Evolutionary conservation across 2,329 filamentous ascomycete genomes (phyloP).

Genomic region (Cercospora berteroae): DNA sequence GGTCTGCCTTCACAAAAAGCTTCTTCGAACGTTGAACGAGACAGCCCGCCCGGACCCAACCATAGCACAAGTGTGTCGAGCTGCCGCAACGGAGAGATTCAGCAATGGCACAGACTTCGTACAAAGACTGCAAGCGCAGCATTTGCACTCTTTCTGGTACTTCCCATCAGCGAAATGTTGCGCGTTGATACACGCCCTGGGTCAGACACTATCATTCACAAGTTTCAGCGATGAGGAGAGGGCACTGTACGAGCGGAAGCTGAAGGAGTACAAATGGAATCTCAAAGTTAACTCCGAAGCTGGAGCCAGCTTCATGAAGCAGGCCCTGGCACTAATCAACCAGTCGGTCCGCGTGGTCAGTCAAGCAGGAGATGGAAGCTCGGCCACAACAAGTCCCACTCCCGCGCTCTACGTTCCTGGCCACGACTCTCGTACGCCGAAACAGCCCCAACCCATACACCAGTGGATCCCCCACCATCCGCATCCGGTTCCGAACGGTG

Average conservation of each 20-base stretch:
- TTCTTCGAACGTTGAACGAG: constrained; percentile 38
- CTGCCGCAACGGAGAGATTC: constrained; percentile 45
- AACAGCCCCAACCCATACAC: constrained; percentile 11
- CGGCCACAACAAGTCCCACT: constrained; percentile 21
- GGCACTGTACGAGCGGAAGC: constrained; percentile 37
- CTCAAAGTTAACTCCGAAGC: constrained; percentile 44
- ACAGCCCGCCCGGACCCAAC: constrained; percentile 30
- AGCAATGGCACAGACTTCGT: constrained; percentile 48
- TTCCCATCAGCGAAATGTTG: constrained; percentile 46
- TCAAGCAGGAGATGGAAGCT: constrained; percentile 13
- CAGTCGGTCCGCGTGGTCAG: constrained; percentile 19
- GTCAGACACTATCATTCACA: constrained; percentile 42
- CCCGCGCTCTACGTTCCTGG: constrained; percentile 12
- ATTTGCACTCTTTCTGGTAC: constrained; percentile 51
- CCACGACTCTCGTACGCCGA: constrained; percentile 12
- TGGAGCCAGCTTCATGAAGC: constrained; percentile 46
- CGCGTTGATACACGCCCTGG: constrained; percentile 44
- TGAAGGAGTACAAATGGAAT: constrained; percentile 46
- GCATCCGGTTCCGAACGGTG: constrained; percentile 11
- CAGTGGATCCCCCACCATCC: constrained; percentile 21
- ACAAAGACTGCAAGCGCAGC: constrained; percentile 45
- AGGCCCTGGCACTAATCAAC: constrained; percentile 34
- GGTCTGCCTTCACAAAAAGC: constrained; percentile 46
- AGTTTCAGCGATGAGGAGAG: constrained; percentile 38
- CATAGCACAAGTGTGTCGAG: constrained; percentile 42